Conservation (phyloP, 2,329 filamentous ascomycete species). For the Penicillium palitans region DNA sequence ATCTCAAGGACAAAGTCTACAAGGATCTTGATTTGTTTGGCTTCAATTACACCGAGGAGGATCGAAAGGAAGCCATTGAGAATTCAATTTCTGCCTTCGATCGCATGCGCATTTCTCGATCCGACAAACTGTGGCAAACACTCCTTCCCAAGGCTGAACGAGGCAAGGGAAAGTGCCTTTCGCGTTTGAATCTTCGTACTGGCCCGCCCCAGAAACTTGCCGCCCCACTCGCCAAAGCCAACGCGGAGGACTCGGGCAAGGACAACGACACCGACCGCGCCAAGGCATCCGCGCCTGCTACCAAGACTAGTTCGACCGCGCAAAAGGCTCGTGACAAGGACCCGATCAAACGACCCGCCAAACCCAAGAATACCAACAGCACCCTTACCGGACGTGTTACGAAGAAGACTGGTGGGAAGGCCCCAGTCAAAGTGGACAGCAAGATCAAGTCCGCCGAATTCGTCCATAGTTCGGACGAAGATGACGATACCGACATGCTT, state of each 20-base stretch:
- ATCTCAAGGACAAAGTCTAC: constrained; percentile 59
- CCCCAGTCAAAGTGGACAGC: constrained; percentile 40
- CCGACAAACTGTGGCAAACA: constrained; percentile 63
- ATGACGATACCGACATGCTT: constrained; percentile 34
- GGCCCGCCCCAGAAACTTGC: constrained; percentile 5
- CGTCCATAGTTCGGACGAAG: constrained; percentile 54
- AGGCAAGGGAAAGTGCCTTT: constrained; percentile 62
- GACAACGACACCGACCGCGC: constrained; percentile 42
- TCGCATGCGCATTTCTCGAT: constrained; percentile 58
- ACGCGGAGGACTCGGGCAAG: constrained; percentile 39
- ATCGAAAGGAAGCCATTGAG: constrained; percentile 61
- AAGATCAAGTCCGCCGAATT: constrained; percentile 57
- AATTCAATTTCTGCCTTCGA: constrained; percentile 65
- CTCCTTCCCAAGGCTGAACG: constrained; percentile 61
- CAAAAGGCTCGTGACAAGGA: constrained; percentile 45
- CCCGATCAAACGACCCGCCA: constrained; percentile 37
- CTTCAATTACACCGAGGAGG: constrained; percentile 59
- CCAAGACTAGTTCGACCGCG: constrained; percentile 28
- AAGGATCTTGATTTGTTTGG: constrained; percentile 63
- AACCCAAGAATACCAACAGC: constrained; percentile 53
- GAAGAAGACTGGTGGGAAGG: constrained; percentile 48
- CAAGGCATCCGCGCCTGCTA: constrained; percentile 29
- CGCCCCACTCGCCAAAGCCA: constrained; percentile 28
- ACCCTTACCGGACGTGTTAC: constrained; percentile 45
- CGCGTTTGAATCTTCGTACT: constrained; percentile 54